phyloP scores from a whole-genome alignment of 306 rosid species.

The Canavalia ensiformis region DNA sequence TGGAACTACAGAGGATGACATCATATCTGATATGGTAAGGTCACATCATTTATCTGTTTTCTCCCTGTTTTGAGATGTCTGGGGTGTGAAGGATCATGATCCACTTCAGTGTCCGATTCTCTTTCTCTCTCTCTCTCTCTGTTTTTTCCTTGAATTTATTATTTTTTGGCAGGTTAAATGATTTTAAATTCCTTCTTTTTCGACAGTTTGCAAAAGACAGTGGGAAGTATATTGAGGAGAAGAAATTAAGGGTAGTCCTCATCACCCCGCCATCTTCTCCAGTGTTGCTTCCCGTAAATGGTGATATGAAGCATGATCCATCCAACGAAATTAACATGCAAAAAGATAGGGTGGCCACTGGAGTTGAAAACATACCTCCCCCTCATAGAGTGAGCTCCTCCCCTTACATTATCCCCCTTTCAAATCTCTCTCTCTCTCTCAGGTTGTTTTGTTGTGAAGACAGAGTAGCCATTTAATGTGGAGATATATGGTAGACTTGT shows the following conservation, averaged over 20 bases:
- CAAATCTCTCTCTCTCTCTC: constrained; percentile 6
- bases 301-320: constrained; percentile 72
- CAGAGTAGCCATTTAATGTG: background rate
- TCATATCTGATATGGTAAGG: constrained; percentile 76
- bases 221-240: constrained; percentile 79
- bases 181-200: constrained; percentile 39
- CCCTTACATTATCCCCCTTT: constrained; percentile 17
- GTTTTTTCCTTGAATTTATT: background rate
- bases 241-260: constrained; percentile 81
- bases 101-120: background rate
- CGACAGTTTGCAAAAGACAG: constrained; percentile 78
- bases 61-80: constrained; percentile 14
- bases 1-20: constrained; percentile 75
- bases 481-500: constrained; percentile 13
- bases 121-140: constrained; percentile 20
- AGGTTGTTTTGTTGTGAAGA: constrained; percentile 20
- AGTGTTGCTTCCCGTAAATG: constrained; percentile 71
- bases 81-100: constrained; percentile 27
- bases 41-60: constrained; percentile 9
- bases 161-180: background rate
- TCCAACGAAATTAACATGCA: constrained; percentile 56
- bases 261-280: constrained; percentile 73
- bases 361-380: constrained; percentile 83
- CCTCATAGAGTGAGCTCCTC: constrained; percentile 61
- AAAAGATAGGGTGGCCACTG: constrained; percentile 69